Conservation (phyloP, 371 early-diverging fungal species). For the Lichtheimia hyalospora region DNA sequence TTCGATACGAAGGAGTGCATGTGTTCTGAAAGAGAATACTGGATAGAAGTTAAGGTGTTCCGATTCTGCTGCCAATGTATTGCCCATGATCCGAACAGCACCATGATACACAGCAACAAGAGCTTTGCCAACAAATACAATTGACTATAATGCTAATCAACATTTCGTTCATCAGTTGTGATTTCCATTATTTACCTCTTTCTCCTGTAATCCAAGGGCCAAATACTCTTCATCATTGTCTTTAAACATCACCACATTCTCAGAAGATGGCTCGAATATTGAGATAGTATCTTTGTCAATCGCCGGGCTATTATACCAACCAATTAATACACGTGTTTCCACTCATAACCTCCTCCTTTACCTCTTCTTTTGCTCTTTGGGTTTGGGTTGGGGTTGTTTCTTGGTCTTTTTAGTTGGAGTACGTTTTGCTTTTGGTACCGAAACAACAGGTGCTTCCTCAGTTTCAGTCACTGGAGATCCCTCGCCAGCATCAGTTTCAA, state of each 20-base stretch:
- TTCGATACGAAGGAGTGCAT: conserved; percentile 54
- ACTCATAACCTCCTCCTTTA: background rate
- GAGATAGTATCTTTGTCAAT: conserved; percentile 13
- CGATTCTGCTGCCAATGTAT: conserved; percentile 19
- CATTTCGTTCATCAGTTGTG: background rate
- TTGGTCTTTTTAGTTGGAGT: background rate
- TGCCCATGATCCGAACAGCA: conserved; percentile 40
- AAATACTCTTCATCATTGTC: conserved; percentile 17
- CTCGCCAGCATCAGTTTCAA: background rate
- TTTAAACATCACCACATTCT: conserved; percentile 6
- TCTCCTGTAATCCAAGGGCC: conserved; percentile 17
- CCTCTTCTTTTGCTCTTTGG: background rate
- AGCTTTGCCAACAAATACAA: conserved; percentile 55
- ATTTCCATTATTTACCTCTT: conserved; percentile 13
- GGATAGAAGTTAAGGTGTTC: conserved; percentile 38
- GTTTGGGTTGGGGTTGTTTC: background rate
- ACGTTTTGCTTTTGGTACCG: background rate
- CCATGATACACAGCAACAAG: conserved; percentile 49
- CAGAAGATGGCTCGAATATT: conserved; percentile 10
- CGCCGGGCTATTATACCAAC: background rate
- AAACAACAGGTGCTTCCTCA: background rate
- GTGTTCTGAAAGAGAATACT: conserved; percentile 60
- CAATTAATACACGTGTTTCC: background rate
- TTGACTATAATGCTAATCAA: conserved; percentile 18
- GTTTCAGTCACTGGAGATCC: background rate